phyloP scores from a whole-genome alignment of 1,139 yeast genomes.

The Taiozyma onychis region DNA sequence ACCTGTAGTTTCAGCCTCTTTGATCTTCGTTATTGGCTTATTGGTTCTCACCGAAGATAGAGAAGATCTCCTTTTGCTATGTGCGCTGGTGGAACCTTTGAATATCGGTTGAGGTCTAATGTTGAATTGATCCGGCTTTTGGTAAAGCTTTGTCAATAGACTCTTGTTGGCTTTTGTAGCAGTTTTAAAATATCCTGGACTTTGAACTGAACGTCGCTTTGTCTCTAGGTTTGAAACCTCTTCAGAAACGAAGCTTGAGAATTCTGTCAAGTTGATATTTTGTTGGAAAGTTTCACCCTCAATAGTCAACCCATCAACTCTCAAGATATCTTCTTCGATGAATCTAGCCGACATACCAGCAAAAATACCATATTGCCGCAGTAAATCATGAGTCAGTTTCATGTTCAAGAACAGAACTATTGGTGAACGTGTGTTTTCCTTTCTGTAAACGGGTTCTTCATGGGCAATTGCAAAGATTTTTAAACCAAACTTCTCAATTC shows the following conservation, averaged over 20 bases:
- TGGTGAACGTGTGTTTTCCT: conserved; percentile 57
- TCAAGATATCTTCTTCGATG: conserved; percentile 22
- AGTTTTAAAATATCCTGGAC: conserved; percentile 5
- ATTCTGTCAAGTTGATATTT: conserved; percentile 18
- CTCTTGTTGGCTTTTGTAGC: conserved; percentile 9
- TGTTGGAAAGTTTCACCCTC: conserved; percentile 17
- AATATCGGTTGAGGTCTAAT: not conserved
- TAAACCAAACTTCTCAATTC: conserved; percentile 35
- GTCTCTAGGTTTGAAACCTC: conserved; percentile 20
- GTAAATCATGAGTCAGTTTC: conserved; percentile 28
- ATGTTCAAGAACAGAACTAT: conserved; percentile 62
- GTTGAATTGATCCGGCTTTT: not conserved
- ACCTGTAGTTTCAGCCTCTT: not conserved
- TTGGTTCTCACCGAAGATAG: conserved; percentile 12
- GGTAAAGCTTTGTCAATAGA: not conserved
- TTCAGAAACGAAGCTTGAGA: conserved; percentile 22
- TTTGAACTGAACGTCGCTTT: conserved; percentile 11
- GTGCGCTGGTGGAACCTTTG: not conserved
- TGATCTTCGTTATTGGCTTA: conserved; percentile 18
- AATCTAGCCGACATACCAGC: conserved; percentile 44
- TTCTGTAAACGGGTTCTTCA: conserved; percentile 50
- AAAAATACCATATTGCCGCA: conserved; percentile 35
- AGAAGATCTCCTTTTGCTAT: conserved; percentile 10
- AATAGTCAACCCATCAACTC: conserved; percentile 15
- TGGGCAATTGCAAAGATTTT: conserved; percentile 77